phyloP scores from a whole-genome alignment of 1,284 basidiomycete genomes.

The Ceratobasidium sp. region DNA sequence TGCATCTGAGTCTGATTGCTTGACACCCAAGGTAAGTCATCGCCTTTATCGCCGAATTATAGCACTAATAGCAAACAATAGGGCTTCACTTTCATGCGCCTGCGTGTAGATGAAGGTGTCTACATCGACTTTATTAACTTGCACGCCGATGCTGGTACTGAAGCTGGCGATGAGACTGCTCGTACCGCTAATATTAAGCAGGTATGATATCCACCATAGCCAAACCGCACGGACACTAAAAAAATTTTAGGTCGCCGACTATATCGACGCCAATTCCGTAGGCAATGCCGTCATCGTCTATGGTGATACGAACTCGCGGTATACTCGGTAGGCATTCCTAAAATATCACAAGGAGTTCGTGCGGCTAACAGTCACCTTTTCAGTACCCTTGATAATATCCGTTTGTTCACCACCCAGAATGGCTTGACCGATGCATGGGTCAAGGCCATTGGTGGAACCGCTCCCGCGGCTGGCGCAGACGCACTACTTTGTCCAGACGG shows the following conservation, averaged over 20 bases:
- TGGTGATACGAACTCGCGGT: slow-evolving; percentile 61
- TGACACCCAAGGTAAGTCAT: slow-evolving; percentile 57
- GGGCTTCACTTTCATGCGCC: slow-evolving; percentile 59
- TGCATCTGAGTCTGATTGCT: slow-evolving; percentile 57
- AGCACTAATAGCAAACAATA: background rate
- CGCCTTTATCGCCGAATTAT: background rate
- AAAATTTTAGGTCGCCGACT: slow-evolving; percentile 51
- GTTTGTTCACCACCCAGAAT: slow-evolving; percentile 30
- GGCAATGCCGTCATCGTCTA: slow-evolving; percentile 59
- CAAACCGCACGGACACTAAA: background rate
- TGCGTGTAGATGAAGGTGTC: slow-evolving; percentile 55
- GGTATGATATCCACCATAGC: slow-evolving; percentile 9
- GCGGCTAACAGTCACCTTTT: background rate
- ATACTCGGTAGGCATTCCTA: slow-evolving; percentile 51
- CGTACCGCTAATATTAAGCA: slow-evolving; percentile 58
- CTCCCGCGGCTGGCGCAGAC: slow-evolving; percentile 52
- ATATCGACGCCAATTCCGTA: slow-evolving; percentile 55
- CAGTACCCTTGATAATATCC: slow-evolving; percentile 34
- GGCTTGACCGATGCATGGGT: slow-evolving; percentile 48
- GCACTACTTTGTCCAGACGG: slow-evolving; percentile 57
- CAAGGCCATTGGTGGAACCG: slow-evolving; percentile 52
- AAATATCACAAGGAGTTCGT: background rate
- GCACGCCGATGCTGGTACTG: slow-evolving; percentile 59
- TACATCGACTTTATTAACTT: slow-evolving; percentile 60
- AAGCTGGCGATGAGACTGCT: slow-evolving; percentile 56